Evolutionary conservation across 352 stramenopile genomes (phyloP).

Genomic region (Phytophthora cactorum): DNA sequence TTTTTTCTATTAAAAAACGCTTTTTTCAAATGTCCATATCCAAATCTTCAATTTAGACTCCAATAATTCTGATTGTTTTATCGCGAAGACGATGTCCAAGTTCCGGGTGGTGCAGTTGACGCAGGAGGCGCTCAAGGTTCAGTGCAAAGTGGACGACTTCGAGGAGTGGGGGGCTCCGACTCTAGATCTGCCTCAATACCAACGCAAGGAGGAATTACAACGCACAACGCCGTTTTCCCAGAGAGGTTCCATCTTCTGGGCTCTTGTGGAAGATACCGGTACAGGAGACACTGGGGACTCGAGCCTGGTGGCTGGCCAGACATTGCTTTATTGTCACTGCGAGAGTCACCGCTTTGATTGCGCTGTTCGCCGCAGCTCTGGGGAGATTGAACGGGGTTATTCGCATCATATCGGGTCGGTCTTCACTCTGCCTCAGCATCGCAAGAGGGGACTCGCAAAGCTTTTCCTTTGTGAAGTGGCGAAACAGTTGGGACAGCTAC

Average conservation of each 20-base stretch:
- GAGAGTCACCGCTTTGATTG: constrained; percentile 70
- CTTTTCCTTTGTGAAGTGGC: constrained; percentile 55
- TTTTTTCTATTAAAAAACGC: neutral
- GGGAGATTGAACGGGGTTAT: constrained; percentile 48
- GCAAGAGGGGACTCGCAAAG: constrained; percentile 52
- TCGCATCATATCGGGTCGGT: constrained; percentile 73
- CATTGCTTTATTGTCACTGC: constrained; percentile 55
- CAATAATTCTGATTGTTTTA: no score
- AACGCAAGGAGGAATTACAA: constrained; percentile 49
- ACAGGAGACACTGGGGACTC: constrained; percentile 19
- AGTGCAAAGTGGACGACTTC: constrained; percentile 66
- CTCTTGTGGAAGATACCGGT: constrained; percentile 53
- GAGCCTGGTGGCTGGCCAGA: constrained; percentile 16
- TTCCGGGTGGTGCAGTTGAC: constrained; percentile 61
- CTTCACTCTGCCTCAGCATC: constrained; percentile 61
- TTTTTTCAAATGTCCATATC: no score
- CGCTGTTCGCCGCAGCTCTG: constrained; percentile 35
- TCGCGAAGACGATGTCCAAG: constrained; percentile 17
- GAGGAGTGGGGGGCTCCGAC: constrained; percentile 50
- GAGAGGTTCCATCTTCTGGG: constrained; percentile 70
- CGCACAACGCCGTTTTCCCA: constrained; percentile 53
- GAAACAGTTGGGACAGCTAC: constrained; percentile 34
- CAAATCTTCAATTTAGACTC: no score
- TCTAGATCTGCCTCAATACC: constrained; percentile 49
- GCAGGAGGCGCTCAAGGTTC: constrained; percentile 57